Percentiles rank a stretch among this genome's conserved stretches.
phyloP scores from a whole-genome alignment of 2,329 filamentous ascomycete genomes.

The Thermoascus crustaceus region DNA sequence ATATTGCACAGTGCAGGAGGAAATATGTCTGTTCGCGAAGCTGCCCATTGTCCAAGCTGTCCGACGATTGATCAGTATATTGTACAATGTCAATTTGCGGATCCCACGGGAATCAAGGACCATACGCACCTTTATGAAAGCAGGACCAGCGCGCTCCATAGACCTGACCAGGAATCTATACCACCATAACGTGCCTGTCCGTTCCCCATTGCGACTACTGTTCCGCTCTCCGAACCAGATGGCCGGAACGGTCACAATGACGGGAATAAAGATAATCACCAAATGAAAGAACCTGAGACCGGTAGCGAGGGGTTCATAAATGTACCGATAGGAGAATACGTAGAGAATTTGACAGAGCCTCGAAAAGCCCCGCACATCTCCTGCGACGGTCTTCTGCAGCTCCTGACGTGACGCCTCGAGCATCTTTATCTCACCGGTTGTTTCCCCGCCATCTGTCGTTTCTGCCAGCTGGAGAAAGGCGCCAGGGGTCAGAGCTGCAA shows the following conservation, averaged over 20 bases:
- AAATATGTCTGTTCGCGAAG: constrained; percentile 92
- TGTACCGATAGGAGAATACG: constrained; percentile 55
- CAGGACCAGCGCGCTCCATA: constrained; percentile 90
- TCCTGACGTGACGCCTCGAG: constrained; percentile 72
- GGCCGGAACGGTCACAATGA: constrained; percentile 68
- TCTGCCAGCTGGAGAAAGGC: constrained; percentile 53
- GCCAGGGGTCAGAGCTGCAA: constrained; percentile 46
- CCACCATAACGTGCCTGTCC: constrained; percentile 85
- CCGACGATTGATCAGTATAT: neutral
- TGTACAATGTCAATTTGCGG: neutral
- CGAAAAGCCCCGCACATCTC: constrained; percentile 52
- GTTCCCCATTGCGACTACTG: constrained; percentile 61
- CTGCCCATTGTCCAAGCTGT: constrained; percentile 93
- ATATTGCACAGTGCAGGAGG: constrained; percentile 82
- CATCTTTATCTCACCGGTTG: constrained; percentile 81
- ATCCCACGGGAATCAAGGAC: neutral
- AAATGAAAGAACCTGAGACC: constrained; percentile 82
- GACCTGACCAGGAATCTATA: constrained; percentile 76
- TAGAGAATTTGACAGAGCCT: constrained; percentile 53
- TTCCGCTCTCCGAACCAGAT: constrained; percentile 69
- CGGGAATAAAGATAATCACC: constrained; percentile 80
- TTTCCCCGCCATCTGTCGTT: constrained; percentile 39
- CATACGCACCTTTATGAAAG: constrained; percentile 78
- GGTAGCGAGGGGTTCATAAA: constrained; percentile 72
- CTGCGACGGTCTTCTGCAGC: constrained; percentile 59